phyloP scores from a whole-genome alignment of 345 rosid genomes.

The Cardamine chenopodiifolia region DNA sequence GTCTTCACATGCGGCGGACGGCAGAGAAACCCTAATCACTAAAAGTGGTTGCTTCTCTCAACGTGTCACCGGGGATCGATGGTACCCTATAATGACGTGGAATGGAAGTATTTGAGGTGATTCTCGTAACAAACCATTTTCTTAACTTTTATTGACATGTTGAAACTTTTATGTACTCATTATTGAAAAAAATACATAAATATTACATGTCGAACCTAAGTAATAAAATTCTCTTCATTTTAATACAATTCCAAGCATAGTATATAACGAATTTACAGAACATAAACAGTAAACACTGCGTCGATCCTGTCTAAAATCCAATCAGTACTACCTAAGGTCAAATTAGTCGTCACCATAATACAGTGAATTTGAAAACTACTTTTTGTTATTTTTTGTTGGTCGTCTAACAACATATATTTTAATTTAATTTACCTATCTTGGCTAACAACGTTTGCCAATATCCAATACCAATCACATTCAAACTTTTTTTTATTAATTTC shows the following conservation, averaged over 20 bases:
- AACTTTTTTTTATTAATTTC: no score
- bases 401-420: neutral
- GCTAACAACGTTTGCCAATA: constrained; percentile 12
- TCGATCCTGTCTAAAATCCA: constrained; percentile 1
- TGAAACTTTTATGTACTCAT: no score
- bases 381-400: neutral
- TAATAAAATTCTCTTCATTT: neutral
- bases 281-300: neutral
- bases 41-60: no score
- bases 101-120: no score
- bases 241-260: neutral
- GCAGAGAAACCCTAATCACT: no score
- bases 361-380: neutral
- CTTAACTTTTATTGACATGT: no score
- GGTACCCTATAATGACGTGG: no score
- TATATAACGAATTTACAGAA: neutral
- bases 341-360: constrained; percentile 16
- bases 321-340: constrained; percentile 35
- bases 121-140: no score
- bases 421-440: neutral
- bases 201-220: no score
- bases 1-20: no score
- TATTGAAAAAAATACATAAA: no score
- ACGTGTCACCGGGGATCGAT: no score
- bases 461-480: constrained; percentile 14